These are phyloP conservation scores for Sclerotinia spermophila DNA, from an alignment of 2,329 filamentous ascomycete species.

Conservation along the genomic window DNA sequence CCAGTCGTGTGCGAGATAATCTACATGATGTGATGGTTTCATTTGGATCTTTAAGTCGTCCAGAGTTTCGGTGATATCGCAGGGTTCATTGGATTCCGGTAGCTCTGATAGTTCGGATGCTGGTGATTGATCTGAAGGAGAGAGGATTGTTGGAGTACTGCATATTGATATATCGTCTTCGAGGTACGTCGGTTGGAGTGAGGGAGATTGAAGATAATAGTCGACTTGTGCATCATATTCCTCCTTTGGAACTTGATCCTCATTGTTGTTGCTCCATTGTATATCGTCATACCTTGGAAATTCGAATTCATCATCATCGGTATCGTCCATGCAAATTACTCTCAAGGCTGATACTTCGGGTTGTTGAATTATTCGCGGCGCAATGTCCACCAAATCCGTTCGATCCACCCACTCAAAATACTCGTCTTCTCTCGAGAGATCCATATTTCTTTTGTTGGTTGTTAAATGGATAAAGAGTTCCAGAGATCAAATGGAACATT, in stretches of 20 bases:
- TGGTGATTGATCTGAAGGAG: conserved; percentile 43
- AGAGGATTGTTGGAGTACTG: conserved; percentile 56
- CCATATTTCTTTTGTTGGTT: conserved; percentile 1
- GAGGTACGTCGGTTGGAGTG: conserved; percentile 51
- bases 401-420: conserved; percentile 18
- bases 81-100: not conserved
- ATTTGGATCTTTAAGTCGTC: conserved; percentile 54
- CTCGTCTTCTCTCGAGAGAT: conserved; percentile 16
- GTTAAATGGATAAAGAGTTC: not conserved
- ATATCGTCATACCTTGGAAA: conserved; percentile 43
- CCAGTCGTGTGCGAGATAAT: conserved; percentile 96
- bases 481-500: not conserved
- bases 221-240: conserved; percentile 39
- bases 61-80: conserved; percentile 35
- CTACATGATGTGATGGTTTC: conserved; percentile 73
- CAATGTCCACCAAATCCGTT: conserved; percentile 3
- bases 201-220: conserved; percentile 47
- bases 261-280: not conserved
- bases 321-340: conserved; percentile 58
- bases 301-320: conserved; percentile 64
- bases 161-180: conserved; percentile 49
- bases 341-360: conserved; percentile 5
- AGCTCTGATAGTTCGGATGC: conserved; percentile 24
- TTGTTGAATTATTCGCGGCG: conserved; percentile 16
- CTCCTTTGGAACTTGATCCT: conserved; percentile 24